Percentiles rank a stretch among this genome's conserved stretches.
Conservation (phyloP, 1,284 basidiomycete genomes). For the Trametes hirsuta region DNA sequence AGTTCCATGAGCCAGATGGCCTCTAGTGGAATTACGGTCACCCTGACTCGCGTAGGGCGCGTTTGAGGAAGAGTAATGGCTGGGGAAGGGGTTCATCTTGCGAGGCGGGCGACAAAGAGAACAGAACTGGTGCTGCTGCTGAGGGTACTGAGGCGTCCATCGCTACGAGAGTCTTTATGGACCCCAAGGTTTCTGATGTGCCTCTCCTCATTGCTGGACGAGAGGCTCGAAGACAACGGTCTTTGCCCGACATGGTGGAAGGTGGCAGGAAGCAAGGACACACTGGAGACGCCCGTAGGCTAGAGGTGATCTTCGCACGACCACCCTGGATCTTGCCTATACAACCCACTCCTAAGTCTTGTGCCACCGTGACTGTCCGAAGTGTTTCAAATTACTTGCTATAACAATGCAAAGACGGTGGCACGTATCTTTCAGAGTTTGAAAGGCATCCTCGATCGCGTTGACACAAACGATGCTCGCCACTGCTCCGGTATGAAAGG, state of each 20-base stretch:
- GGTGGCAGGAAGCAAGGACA: background rate
- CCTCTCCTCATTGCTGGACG: background rate
- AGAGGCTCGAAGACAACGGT: background rate
- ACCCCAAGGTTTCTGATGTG: background rate
- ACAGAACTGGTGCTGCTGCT: background rate
- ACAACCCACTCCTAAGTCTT: background rate
- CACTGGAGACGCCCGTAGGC: background rate
- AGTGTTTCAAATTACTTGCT: no score
- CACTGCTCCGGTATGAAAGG: no score
- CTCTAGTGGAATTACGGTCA: background rate
- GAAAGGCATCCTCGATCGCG: no score
- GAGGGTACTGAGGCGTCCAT: no score
- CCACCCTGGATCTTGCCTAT: slow-evolving; percentile 1
- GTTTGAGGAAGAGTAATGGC: background rate
- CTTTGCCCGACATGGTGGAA: background rate
- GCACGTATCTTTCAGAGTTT: no score
- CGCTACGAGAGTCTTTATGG: background rate
- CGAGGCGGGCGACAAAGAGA: background rate
- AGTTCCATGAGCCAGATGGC: background rate
- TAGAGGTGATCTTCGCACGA: slow-evolving; percentile 1
- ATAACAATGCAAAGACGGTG: no score
- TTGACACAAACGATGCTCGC: no score
- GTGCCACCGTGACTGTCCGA: background rate
- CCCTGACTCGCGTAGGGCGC: background rate
- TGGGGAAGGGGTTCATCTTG: background rate